Evolutionary conservation across 306 rosid genomes (phyloP), one percentile per base, ranked within the genome.

Genomic region (Cercis canadensis): DNA sequence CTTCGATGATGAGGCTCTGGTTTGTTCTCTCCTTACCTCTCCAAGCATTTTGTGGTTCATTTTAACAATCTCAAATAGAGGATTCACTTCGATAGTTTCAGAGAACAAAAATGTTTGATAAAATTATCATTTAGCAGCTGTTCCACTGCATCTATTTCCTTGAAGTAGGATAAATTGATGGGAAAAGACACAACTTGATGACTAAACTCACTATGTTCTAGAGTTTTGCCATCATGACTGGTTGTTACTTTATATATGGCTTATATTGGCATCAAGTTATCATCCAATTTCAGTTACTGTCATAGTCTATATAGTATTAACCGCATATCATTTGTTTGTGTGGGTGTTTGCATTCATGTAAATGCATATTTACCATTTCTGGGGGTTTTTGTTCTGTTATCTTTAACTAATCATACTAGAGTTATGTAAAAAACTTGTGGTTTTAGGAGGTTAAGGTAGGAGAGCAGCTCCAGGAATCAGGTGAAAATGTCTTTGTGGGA

Each of bases 401-500:
- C 44, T 59, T 70, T 65, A 33, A 4, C 31, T 69, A 36, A 6
- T 64, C 34, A 68, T 33, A 17, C 68, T 53, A 18, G 34, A 67
- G 43, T 70, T 41, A 9, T 31, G 46, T 51, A 7, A 47, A 62
- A 55, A 52, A 2, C 59, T 57, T 75, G 53, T 62, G 71, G 69
- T 40, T 81, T 69, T 79, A 94, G 98, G 98, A 90, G 84, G 96
- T 94, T 39, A 94, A 75, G 85, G 72, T 94, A 29, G 97, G 98
- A 57, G 96, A 94, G 0, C 80, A 87, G 84, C 97, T 94, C 63
- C 69, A 86, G 70, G 90, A 86, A 34, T 94, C 98, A 0, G 98
- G 97, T 60, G 97, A 94, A 79, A 94, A 94, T 80, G 98, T 73
- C 65, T 92, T 92, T 0, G 96, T 90, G 52, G 98, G 98, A 6